Percentiles rank a stretch among this genome's conserved stretches.
These are phyloP conservation scores for Saccharomycopsis babjevae DNA, from an alignment of 805 yeast species.

Conservation along the genomic window DNA sequence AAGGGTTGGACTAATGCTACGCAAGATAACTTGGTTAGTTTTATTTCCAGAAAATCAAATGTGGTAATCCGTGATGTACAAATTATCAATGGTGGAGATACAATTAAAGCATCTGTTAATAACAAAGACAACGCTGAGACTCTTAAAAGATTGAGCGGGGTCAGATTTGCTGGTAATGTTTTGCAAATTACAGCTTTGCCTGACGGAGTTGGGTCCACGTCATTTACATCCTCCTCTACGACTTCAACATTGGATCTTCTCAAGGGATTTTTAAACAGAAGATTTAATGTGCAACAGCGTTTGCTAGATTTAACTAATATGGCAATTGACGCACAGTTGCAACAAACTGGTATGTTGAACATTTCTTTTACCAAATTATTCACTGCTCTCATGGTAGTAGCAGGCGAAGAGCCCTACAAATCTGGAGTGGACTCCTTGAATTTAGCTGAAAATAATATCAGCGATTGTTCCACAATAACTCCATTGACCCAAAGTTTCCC, in stretches of 20 bases:
- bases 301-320: constrained; percentile 63
- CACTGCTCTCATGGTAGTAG: constrained; percentile 80
- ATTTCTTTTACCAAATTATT: constrained; percentile 66
- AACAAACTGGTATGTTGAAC: constrained; percentile 53
- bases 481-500: constrained; percentile 68
- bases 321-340: constrained; percentile 51
- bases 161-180: constrained; percentile 66
- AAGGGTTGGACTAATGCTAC: constrained; percentile 78
- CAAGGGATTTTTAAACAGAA: constrained; percentile 44
- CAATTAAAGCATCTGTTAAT: constrained; percentile 50
- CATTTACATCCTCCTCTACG: constrained; percentile 21
- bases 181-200: constrained; percentile 39
- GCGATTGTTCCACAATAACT: constrained; percentile 33
- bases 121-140: constrained; percentile 46
- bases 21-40: constrained; percentile 54
- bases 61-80: constrained; percentile 42
- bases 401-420: constrained; percentile 38
- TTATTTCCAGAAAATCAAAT: constrained; percentile 57
- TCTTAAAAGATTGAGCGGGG: constrained; percentile 58
- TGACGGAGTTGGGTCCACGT: constrained; percentile 10
- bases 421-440: constrained; percentile 55
- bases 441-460: constrained; percentile 53
- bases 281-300: constrained; percentile 57
- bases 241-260: constrained; percentile 51
- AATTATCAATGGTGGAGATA: constrained; percentile 38